Evolutionary conservation across 1,284 basidiomycete genomes (phyloP), one percentile per base, ranked within the genome.

Genomic region (Peniophora sp.): DNA sequence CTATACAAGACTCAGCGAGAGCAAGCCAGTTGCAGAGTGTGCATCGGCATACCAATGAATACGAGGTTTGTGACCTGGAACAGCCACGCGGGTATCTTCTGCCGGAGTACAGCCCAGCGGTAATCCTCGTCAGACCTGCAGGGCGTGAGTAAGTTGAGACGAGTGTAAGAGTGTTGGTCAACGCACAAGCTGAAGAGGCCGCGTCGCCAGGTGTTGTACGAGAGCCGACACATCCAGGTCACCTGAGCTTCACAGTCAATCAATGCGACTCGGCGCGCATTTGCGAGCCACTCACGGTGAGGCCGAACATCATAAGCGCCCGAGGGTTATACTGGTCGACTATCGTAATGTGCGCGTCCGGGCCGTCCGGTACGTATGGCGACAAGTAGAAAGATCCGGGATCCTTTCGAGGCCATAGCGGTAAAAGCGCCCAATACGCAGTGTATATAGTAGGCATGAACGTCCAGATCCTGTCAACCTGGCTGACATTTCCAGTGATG

Each of bases 31-130:
- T 14, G 37, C 27, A 8, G 17, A 35, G 48, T 18, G 35, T 3
- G 34, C 3, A 6, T 43, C 20, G 12, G 58, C 70, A 27, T 58
- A 80, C 83, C 76, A 51, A 97, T 87, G 68, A 95, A 96, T 22
- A 78, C 74, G 32, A 97, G 64, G 66, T 95, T 94, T 51, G 86
- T 62, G 34, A 96, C 55, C 56, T 91, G 84, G 75, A 94, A 97
- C 15, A 87, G 62, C 72, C 76, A 80, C 2, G 71, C 56, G 2
- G 85, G 82, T 20, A 97, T 64, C 50, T 83, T 74, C 48, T 72
- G 65, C 36, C 92, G 81, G 11, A 97, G 73, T 47, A 92, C 68
- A 2, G 76, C 80, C 88, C 94, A 97, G 24, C 95, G 86, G 63
- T 98, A 97, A 66, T 97, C 95, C 65, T 94, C 92, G 34, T 92